These are phyloP conservation scores for Acer campestre DNA, from an alignment of 345 rosid species.

Conservation along the genomic window DNA sequence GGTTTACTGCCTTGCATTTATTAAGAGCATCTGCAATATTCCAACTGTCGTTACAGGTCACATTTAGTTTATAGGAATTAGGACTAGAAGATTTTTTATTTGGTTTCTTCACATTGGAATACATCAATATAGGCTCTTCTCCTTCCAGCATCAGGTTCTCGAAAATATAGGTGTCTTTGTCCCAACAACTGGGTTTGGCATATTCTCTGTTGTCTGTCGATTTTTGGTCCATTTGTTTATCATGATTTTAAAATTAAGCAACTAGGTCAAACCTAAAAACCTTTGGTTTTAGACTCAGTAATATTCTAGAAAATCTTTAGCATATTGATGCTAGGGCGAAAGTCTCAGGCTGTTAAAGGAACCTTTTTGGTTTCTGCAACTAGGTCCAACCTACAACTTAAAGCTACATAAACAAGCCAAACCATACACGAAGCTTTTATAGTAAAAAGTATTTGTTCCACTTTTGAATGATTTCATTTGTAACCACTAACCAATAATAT, in stretches of 20 bases:
- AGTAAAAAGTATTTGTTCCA: too few species aligned
- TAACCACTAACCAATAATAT: not conserved
- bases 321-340: not conserved
- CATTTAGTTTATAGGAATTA: not conserved
- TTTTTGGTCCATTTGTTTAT: not conserved
- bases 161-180: not conserved
- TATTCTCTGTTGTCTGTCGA: not conserved
- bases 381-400: not conserved
- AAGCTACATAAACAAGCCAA: not conserved
- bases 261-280: not conserved
- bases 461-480: not conserved
- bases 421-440: not conserved
- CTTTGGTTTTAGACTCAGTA: not conserved
- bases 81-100: not conserved
- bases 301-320: not conserved
- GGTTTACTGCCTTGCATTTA: constrained; percentile 7
- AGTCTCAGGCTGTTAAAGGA: not conserved
- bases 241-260: not conserved
- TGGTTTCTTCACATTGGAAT: not conserved
- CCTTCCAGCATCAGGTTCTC: constrained; percentile 1
- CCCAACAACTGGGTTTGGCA: not conserved
- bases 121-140: not conserved
- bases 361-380: not conserved
- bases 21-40: constrained; percentile 9
- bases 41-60: not conserved